These are phyloP conservation scores for Harringtonia lauricola DNA, from an alignment of 2,329 filamentous ascomycete species.

Conservation along the genomic window DNA sequence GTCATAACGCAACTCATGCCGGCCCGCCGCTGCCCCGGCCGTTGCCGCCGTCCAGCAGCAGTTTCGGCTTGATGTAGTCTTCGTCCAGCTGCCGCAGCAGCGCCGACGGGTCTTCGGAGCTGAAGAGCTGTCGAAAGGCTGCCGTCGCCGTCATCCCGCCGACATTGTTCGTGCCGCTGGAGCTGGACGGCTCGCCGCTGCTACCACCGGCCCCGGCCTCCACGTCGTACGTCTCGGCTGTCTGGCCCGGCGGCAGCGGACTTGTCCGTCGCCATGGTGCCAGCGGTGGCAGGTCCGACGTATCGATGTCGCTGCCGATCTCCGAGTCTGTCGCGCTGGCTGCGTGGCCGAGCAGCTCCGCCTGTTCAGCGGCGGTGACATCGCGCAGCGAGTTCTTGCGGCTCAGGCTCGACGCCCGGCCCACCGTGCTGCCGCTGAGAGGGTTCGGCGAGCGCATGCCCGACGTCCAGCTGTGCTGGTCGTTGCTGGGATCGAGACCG, in stretches of 20 bases:
- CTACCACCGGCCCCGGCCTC: slow-evolving; percentile 14
- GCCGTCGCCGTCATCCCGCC: slow-evolving; percentile 56
- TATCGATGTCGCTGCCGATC: slow-evolving; percentile 53
- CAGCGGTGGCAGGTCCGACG: slow-evolving; percentile 53
- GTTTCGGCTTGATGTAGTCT: slow-evolving; percentile 26
- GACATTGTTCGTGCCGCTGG: background rate
- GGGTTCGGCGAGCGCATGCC: slow-evolving; percentile 39
- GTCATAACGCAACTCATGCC: slow-evolving; percentile 4
- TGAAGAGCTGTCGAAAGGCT: slow-evolving; percentile 71
- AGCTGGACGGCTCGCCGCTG: slow-evolving; percentile 15
- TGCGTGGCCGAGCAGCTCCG: slow-evolving; percentile 41
- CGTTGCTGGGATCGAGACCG: background rate
- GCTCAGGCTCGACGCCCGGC: slow-evolving; percentile 35
- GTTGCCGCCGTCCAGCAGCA: slow-evolving; percentile 15
- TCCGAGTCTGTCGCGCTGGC: slow-evolving; percentile 43
- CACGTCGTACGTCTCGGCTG: slow-evolving; percentile 2
- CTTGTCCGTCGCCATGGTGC: slow-evolving; percentile 32
- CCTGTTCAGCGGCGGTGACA: slow-evolving; percentile 37
- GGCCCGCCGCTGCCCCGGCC: slow-evolving; percentile 11
- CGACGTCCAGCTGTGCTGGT: slow-evolving; percentile 36
- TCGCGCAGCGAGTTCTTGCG: slow-evolving; percentile 35
- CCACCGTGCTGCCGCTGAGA: slow-evolving; percentile 7
- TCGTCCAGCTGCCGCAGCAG: slow-evolving; percentile 91
- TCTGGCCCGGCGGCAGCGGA: slow-evolving; percentile 23
- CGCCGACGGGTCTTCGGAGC: slow-evolving; percentile 76